Percentiles rank a stretch among this genome's conserved stretches.
These are phyloP conservation scores for Oryza australiensis DNA, from an alignment of 176 grass and related monocot genomes.

Conservation along the genomic window DNA sequence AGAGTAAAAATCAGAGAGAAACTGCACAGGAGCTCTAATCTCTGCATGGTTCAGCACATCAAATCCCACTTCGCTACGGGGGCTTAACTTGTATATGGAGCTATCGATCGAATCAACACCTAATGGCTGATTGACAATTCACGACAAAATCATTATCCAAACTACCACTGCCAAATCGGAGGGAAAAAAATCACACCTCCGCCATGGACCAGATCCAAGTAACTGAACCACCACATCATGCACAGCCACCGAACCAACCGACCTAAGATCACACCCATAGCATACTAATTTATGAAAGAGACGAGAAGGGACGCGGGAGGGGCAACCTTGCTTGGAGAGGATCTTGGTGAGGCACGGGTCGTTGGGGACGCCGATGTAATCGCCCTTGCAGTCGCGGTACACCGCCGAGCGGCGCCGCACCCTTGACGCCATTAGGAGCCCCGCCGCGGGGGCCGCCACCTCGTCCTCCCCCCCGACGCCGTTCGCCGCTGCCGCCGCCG, in stretches of 20 bases:
- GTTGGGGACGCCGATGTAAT: conserved; percentile 80
- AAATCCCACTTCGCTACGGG: background rate
- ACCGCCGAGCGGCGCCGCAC: conserved; percentile 65
- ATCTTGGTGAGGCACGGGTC: conserved; percentile 82
- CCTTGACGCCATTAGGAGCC: conserved; percentile 62
- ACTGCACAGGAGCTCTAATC: background rate
- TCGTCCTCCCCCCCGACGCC: conserved; percentile 12
- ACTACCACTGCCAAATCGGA: background rate
- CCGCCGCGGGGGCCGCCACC: conserved; percentile 27
- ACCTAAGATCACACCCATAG: background rate
- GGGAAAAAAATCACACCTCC: background rate
- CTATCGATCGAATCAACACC: background rate
- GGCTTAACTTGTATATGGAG: background rate
- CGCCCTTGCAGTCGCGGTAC: conserved; percentile 68
- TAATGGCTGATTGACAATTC: background rate
- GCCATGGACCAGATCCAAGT: background rate
- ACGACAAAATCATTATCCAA: background rate
- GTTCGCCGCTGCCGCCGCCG: background rate
- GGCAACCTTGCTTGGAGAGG: conserved; percentile 88
- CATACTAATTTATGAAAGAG: background rate
- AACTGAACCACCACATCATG: background rate
- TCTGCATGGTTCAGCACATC: background rate
- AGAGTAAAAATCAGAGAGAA: background rate
- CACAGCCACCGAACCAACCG: background rate
- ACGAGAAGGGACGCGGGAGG: background rate